Percentiles rank a stretch among this genome's conserved stretches.
These are phyloP conservation scores for Penicillium lagena DNA, from an alignment of 495 filamentous ascomycete species.

Conservation along the genomic window DNA sequence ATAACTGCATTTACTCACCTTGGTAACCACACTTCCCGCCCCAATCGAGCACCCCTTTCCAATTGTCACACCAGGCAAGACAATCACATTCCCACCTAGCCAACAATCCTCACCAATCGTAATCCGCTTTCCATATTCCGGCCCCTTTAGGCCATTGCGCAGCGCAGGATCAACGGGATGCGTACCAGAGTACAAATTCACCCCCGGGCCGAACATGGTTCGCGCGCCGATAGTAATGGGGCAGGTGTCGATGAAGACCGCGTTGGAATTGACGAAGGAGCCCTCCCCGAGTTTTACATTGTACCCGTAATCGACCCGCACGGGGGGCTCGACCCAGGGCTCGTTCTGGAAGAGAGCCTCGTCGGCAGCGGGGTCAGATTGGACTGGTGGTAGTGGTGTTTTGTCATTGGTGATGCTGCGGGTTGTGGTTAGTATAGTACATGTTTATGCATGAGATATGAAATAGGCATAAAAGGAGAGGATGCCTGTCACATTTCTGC, in stretches of 20 bases:
- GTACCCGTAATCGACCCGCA: conserved; percentile 70
- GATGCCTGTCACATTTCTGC: no score
- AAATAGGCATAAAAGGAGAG: no score
- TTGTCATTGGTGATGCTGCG: conserved; percentile 52
- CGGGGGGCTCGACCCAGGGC: conserved; percentile 65
- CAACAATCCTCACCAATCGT: conserved; percentile 83
- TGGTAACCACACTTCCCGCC: conserved; percentile 87
- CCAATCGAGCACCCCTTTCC: conserved; percentile 72
- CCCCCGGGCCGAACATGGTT: conserved; percentile 74
- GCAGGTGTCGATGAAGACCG: conserved; percentile 72
- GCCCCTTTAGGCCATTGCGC: conserved; percentile 67
- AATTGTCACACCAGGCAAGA: conserved; percentile 75
- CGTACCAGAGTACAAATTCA: conserved; percentile 60
- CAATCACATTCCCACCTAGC: conserved; percentile 71
- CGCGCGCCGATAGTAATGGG: conserved; percentile 70
- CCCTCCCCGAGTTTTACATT: conserved; percentile 61
- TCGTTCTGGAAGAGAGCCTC: conserved; percentile 51
- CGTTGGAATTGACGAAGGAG: conserved; percentile 75
- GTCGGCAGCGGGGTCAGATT: conserved; percentile 49
- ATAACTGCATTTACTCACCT: conserved; percentile 45
- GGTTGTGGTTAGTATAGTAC: no score
- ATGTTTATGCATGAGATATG: no score
- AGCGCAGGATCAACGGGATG: conserved; percentile 72
- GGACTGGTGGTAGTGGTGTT: conserved; percentile 53
- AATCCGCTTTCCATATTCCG: conserved; percentile 71